Evolutionary conservation across 2,329 filamentous ascomycete species (phyloP).

Genomic region (Aspergillus sp.): DNA sequence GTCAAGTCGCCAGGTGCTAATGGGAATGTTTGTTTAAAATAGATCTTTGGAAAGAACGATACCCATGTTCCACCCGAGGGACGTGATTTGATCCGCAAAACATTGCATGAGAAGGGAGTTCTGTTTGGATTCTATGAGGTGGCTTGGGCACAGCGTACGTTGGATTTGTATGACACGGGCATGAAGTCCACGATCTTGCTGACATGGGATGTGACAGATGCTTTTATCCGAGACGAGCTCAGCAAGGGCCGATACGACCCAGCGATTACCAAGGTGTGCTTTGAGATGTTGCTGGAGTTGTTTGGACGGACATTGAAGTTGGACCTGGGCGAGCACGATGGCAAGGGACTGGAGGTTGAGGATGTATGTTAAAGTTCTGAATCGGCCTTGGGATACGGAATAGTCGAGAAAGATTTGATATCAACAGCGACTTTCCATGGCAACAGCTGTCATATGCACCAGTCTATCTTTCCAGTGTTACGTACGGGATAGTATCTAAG

Average conservation of each 20-base stretch:
- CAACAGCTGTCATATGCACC: too few species aligned
- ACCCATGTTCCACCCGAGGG: conserved; percentile 82
- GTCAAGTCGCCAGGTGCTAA: background rate
- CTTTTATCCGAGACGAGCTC: conserved; percentile 88
- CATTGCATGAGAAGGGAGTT: conserved; percentile 70
- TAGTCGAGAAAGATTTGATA: too few species aligned
- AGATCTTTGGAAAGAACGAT: conserved; percentile 86
- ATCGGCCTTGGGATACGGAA: background rate
- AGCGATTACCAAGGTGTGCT: conserved; percentile 79
- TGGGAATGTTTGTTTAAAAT: background rate
- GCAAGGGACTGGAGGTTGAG: conserved; percentile 59
- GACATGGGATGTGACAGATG: conserved; percentile 47
- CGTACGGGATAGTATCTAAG: too few species aligned
- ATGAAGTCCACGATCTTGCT: background rate
- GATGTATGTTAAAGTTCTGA: conserved; percentile 61
- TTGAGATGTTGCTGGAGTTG: conserved; percentile 82
- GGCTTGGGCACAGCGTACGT: conserved; percentile 79
- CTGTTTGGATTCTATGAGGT: conserved; percentile 81
- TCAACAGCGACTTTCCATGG: too few species aligned
- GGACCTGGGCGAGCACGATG: conserved; percentile 68
- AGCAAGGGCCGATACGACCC: conserved; percentile 94
- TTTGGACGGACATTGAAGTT: conserved; percentile 74
- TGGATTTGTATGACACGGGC: background rate
- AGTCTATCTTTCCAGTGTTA: too few species aligned
- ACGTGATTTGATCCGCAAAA: conserved; percentile 76